Evolutionary conservation across 2,329 filamentous ascomycete genomes (phyloP), one percentile per base, ranked within the genome.

Genomic region (Elsinoe batatas): DNA sequence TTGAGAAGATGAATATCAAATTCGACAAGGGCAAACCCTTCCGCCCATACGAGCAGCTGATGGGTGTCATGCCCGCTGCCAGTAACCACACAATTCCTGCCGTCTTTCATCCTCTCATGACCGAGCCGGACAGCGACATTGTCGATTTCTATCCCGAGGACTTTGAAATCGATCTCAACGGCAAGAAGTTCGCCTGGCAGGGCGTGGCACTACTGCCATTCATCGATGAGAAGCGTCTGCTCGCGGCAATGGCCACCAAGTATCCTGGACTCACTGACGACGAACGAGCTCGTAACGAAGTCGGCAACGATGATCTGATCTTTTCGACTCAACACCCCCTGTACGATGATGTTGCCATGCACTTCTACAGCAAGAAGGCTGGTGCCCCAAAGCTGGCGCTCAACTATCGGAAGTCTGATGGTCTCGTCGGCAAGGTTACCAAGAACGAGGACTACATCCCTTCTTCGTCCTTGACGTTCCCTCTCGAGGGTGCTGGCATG

Each of bases 171-270:
- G 93, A 98, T 69, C 74, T 97, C 40, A 98, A 98, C 62, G 93
- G 93, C 55, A 97, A 97, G 75, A 98, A 97, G 68, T 94, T 96
- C 73, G 89, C 90, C 0, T 98, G 94, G 93, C 91, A 97, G 69
- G 93, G 93, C 60, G 86, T 98, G 54, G 90, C 89, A 2, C 76
- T 98, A 17, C 78, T 98, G 33, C 93, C 93, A 0, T 98, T 97
- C 69, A 98, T 98, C 64, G 91, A 98, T 64, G 93, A 95, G 77
- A 83, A 85, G 53, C 83, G 91, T 54, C 75, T 98, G 15, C 76
- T 98, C 7, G 77, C 79, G 15, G 91, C 91, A 7, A 91, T 97
- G 75, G 79, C 82, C 47, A 85, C 83, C 60, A 89, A 87, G 64
- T 95, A 96, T 65, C 87, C 86, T 5, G 74, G 88, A 12, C 76